Evolutionary conservation across 2,329 filamentous ascomycete genomes (phyloP), one percentile per base, ranked within the genome.

Genomic region (Cercospora sp.): DNA sequence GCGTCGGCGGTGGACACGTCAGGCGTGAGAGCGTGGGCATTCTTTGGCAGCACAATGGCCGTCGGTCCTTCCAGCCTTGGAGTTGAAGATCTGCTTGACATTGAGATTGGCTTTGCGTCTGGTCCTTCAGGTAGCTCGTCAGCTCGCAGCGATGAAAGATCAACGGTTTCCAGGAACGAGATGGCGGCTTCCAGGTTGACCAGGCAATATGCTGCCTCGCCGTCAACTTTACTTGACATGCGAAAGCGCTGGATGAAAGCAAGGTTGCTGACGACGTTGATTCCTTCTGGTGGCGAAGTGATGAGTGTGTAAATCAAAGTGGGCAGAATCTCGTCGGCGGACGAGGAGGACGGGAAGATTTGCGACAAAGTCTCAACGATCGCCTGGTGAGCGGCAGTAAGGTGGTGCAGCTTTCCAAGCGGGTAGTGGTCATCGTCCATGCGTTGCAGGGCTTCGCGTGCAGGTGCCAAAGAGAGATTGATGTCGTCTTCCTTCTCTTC

Each of bases 261-360:
- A n/a, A 96, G 84, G 78, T 99, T 96, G 82, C 94, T 98, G 76
- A 97, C 93, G 65, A 94, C 90, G 78, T 94, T 92, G 59, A 98
- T 89, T 36, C 90, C 88, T 79, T 95, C 91, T 0, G 94, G 91
- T 0, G 93, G 90, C 55, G 94, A 90, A 2, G 93, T 97, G 77
- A 99, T 96, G 68, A 99, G 86, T 0, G 93, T 92, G 81, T 97
- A 99, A 69, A 99, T 99, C 70, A 99, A 86, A 79, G 97, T 97
- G 0, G 95, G 95, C 78, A 99, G 89, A 64, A 99, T 96, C 80
- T 98, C 95, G 77, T 99, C 95, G 2, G 95, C 95, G 0, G 95
- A 98, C 0, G 95, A 97, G 0, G 87, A 87, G 0, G 94, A 87
- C 8, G 88, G 87, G 64, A 90, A 86, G 20, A 90, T 81, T 64